Evolutionary conservation across 2,329 filamentous ascomycete genomes (phyloP), one percentile per base, ranked within the genome.

Genomic region (Ascochyta rabiei): DNA sequence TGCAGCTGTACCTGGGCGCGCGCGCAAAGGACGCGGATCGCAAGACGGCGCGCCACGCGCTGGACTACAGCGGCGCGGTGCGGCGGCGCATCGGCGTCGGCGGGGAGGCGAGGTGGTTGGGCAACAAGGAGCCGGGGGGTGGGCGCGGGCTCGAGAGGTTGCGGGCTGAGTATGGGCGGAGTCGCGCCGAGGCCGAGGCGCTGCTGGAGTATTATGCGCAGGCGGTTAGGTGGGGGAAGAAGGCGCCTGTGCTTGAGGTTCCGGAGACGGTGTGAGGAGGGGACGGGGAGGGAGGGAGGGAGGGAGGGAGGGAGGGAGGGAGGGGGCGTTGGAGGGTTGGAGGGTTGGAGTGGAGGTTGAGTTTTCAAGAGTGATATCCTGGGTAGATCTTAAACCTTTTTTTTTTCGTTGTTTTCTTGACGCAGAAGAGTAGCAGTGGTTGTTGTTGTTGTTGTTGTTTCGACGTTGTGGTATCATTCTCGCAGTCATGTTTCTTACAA

Each of bases 171-270:
- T 68, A 59, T 51, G 59, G 31, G 16, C 55, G 45, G 48, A 50
- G 44, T n/a, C 43, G 63, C 37, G 26, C 4, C 1, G 63, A 63
- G 28, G 40, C 64, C 4, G 60, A 65, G 10, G 52, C 40, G 4
- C 18, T 70, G 50, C 37, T 69, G 31, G 63, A 64, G 52, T 67
- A 66, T 51, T 66, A 67, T 56, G 59, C 51, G 28, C 67, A 65
- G 57, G 58, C 61, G 19, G 57, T 70, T 26, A 52, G 57, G 43
- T 60, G 68, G 51, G 62, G 58, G 42, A 62, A 55, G 19, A 59
- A 56, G 54, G 63, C 60, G 57, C 58, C 59, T 6, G 46, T 39
- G 3, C 31, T 60, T 12, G 63, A 68, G 31, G 47, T 62, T 19
- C 59, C 59, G 6, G 62, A 66, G 53, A 56, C 48, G 46, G 62